These are phyloP conservation scores for Zizania latifolia DNA, from an alignment of 176 grass and related monocot species.

Conservation along the genomic window DNA sequence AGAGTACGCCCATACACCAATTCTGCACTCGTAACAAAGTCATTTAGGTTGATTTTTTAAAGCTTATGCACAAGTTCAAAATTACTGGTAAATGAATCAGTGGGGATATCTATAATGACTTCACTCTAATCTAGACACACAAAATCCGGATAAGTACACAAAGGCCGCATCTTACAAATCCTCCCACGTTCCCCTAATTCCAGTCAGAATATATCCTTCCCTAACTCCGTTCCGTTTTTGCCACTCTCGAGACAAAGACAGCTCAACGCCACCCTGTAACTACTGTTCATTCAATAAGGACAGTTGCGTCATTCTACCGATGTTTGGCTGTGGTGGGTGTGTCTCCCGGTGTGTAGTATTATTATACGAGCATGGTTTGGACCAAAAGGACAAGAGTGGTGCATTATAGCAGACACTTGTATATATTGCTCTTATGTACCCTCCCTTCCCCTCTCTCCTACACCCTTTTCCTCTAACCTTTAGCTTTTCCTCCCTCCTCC, in stretches of 20 bases:
- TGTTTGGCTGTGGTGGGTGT: slow-evolving; percentile 41
- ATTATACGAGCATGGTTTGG: slow-evolving; percentile 59
- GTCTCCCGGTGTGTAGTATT: too few species aligned
- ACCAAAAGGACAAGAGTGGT: slow-evolving; percentile 49
- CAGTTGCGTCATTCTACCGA: slow-evolving; percentile 28
- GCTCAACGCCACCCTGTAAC: slow-evolving; percentile 47
- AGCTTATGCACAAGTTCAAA: too few species aligned
- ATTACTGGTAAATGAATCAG: too few species aligned
- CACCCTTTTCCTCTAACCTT: slow-evolving; percentile 35
- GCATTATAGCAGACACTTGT: slow-evolving; percentile 56
- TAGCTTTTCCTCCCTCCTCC: slow-evolving; percentile 26
- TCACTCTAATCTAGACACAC: too few species aligned
- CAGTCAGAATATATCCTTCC: slow-evolving; percentile 36
- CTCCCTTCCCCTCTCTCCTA: slow-evolving; percentile 17
- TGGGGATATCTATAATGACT: too few species aligned
- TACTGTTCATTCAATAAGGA: slow-evolving; percentile 33
- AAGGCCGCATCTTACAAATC: too few species aligned
- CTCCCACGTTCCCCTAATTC: slow-evolving; percentile 24
- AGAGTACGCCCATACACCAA: background rate
- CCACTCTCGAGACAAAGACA: slow-evolving; percentile 58
- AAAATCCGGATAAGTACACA: too few species aligned
- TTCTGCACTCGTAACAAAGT: background rate
- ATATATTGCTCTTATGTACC: slow-evolving; percentile 45
- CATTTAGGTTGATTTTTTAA: too few species aligned
- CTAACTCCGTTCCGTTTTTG: slow-evolving; percentile 65